Base-by-base conservation (phyloP, 345 rosid genomes). In the Camelina neglecta region DNA sequence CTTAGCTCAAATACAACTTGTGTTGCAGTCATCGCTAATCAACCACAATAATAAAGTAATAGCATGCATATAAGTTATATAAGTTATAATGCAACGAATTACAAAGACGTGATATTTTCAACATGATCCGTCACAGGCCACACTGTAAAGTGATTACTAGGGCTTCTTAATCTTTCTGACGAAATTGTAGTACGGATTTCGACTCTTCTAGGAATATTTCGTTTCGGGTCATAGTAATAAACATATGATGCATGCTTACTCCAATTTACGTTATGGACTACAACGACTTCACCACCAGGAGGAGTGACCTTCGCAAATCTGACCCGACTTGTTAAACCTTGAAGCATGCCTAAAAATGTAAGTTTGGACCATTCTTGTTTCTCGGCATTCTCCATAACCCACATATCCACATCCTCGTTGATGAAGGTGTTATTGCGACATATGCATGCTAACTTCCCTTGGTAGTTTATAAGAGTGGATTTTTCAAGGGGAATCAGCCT, bases 371-470 rank as follows among this genome's bases (percentile, higher is more conserved):
- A 70, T 2, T 70, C 65, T 58, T 45, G 45, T 33, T 70, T 70
- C 45, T 45, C 47, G 20, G n/a, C 41, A 26, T 59, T 35, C 44
- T 71, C 74, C 66, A 71, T 45, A 47, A 70, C 18, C 33, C 56
- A 69, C 33, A 70, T 0, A 59, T 68, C 61, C 16, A 55, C 29
- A 68, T 53, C 49, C 23, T 45, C 0, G 6, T n/a, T 2, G 42
- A 44, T 4, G 31, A 29, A 0, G n/a, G 13, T 44, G 48, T 44
- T 44, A 44, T 41, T 10, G 20, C 5, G 7, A 47, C 16, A 20
- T 47, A 71, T 59, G 16, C n/a, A 59, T 71, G 58, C 67, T 59
- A 71, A 59, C 67, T 61, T 72, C 60, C 61, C 68, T 48, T 18
- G 51, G 60, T 61, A 39, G 44, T 50, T 72, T 36, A 72, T 24